Evolutionary conservation across 108 stramenopile genomes (phyloP), one percentile per base, ranked within the genome.

Genomic region (Cyclotella cryptica): DNA sequence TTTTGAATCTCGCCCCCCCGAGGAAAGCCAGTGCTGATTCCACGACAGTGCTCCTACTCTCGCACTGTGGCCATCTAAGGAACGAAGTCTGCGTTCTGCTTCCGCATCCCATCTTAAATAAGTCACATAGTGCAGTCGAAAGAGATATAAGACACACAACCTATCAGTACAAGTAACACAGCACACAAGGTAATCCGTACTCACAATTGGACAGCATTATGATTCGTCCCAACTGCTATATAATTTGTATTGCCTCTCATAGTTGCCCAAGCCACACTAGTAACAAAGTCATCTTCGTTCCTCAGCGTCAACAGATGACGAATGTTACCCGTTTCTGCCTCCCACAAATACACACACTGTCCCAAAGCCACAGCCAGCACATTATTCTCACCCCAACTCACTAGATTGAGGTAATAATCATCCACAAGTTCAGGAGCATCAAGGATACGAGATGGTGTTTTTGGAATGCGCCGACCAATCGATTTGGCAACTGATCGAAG

Each of bases 261-360:
- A 27, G 60, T 64, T 18, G 75, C 81, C 96, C 97, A 99, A 15
- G 86, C 75, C 17, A 99, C 98, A 65, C 93, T 95, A 15, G 98
- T 98, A 18, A 99, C 95, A 81, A 95, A 98, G 86, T 99, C 96
- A 52, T 41, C 72, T 75, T 65, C 87, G 81, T 66, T 78, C 79
- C 53, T 89, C 85, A 90, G 73, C 15, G 89, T 89, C 58, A 96
- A 90, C 18, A 99, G 84, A 75, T 99, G 97, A 59, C 91, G 85
- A 60, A 99, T 99, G 71, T 89, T 88, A 9, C 99, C 99, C 39
- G 93, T 91, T n/a, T 83, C 89, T 0, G 99, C 98, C 75, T 99
- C 93, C 99, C 99, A 99, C 5, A 99, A 86, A 78, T 99, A 99
- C 7, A 99, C 98, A n/a, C 96, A 96, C 75, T 97, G 97, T 13